Evolutionary conservation across 179 eudicot species (phyloP), one percentile per base, ranked within the genome.

Genomic region (Sideroxylon spinosum): DNA sequence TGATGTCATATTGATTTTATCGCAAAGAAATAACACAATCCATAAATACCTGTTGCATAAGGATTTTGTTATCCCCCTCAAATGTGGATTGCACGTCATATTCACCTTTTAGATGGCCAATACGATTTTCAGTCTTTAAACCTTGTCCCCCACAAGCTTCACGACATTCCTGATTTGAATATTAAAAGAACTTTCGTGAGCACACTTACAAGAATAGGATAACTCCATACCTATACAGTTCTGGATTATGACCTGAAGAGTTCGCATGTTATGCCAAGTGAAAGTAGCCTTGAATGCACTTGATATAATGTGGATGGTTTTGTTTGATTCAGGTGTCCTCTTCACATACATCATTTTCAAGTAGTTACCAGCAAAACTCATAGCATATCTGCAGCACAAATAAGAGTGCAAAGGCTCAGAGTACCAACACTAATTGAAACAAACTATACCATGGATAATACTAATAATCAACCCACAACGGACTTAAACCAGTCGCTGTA

Each of bases 121-220:
- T 75, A 19, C 88, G 94, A 85, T 95, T 95, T 82, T 94, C 98
- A n/a, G 99, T 95, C 87, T 92, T 93, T 78, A 95, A 65, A 65
- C 98, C 99, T 82, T 95, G 99, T 56, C 98, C 99, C 11, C 99
- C 99, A 84, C 95, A 89, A 67, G 98, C 98, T 88, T 93, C 97
- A 60, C 98, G 94, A 71, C 99, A 95, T 83, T 95, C 99, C 98
- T 95, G 86, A 67, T 73, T 74, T 80, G 78, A 28, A 80, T 50
- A 68, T 68, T 32, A n/a, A 50, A 77, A 55, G 9, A 48, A 17
- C 6, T 32, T 74, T 49, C 68, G 65, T 50, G 17, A 71, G 62
- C 11, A 63, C 12, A 57, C 48, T 50, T 19, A 53, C 26, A 76
- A 25, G 48, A 78, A 76, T 17, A 73, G 25, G 66, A 37, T 17